A percentile compares a stretch with the other conserved stretches of the same genome.
phyloP scores from a whole-genome alignment of 345 rosid genomes.

The Bruguiera gymnorhiza region DNA sequence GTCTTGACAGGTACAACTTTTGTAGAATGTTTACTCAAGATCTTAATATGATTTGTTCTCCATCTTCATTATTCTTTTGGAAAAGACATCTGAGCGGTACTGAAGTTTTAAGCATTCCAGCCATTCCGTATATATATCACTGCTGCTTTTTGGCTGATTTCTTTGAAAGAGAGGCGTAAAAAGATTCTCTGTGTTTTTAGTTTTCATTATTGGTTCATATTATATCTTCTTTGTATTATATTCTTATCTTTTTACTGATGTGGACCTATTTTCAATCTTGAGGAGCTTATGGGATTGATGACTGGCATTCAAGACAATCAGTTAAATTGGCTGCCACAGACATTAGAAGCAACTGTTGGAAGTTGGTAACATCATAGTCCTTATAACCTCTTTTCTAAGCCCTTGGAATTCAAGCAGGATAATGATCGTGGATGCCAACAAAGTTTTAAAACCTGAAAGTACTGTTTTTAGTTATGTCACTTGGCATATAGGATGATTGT shows the following conservation, averaged over 20 bases:
- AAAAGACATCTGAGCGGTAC: not conserved
- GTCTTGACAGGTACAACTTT: constrained; percentile 32
- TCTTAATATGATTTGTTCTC: not conserved
- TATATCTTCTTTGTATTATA: not conserved
- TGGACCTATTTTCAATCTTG: constrained; percentile 12
- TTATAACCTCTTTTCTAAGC: not conserved
- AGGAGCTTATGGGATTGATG: constrained; percentile 37
- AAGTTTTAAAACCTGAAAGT: not conserved
- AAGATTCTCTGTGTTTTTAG: not conserved
- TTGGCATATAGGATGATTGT: not conserved
- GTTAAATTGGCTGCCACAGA: constrained; percentile 35
- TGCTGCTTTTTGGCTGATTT: not conserved
- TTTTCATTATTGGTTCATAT: not conserved
- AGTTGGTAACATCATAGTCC: constrained; percentile 46
- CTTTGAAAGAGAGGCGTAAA: not conserved
- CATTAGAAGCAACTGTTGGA: constrained; percentile 36
- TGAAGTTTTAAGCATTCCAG: too few relatives aligned
- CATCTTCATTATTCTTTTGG: not conserved
- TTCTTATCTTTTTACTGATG: constrained; percentile 16
- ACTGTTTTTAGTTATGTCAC: not conserved
- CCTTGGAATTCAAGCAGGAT: constrained; percentile 1
- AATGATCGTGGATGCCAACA: not conserved
- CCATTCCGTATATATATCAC: too few relatives aligned
- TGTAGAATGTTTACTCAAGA: not conserved
- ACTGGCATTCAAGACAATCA: constrained; percentile 29